A percentile compares a stretch with the other conserved stretches of the same genome.
Evolutionary conservation across 2,329 filamentous ascomycete genomes (phyloP).

Genomic region (Graphilbum fragrans): DNA sequence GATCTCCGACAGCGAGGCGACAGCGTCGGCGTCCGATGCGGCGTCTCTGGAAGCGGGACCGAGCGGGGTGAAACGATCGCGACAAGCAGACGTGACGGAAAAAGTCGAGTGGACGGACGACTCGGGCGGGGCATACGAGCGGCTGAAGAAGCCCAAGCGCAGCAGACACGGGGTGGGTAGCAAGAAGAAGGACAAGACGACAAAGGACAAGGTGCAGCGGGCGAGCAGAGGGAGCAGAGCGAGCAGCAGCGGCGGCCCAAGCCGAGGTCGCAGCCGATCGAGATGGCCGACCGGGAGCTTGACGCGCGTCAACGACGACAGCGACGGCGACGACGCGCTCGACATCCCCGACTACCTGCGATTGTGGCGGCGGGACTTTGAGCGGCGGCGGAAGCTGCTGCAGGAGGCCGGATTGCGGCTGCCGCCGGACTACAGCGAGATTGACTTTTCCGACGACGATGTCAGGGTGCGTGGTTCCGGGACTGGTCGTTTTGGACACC

Average conservation of each 20-base stretch:
- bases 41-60: not conserved
- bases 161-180: slow-evolving; percentile 21
- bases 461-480: not conserved
- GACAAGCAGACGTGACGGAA: not conserved
- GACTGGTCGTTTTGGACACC: no score
- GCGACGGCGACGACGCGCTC: slow-evolving; percentile 19
- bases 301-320: slow-evolving; percentile 7
- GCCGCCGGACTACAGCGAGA: slow-evolving; percentile 63
- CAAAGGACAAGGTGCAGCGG: slow-evolving; percentile 29
- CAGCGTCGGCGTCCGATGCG: slow-evolving; percentile 1
- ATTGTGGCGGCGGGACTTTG: slow-evolving; percentile 56
- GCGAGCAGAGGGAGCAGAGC: slow-evolving; percentile 9
- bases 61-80: not conserved
- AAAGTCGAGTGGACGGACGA: slow-evolving; percentile 39
- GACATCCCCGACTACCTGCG: slow-evolving; percentile 62
- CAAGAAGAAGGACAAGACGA: slow-evolving; percentile 25
- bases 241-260: not conserved
- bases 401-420: slow-evolving; percentile 59
- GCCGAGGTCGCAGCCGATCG: not conserved
- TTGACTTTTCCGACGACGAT: slow-evolving; percentile 63
- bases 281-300: slow-evolving; percentile 1
- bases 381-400: slow-evolving; percentile 44
- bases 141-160: slow-evolving; percentile 50
- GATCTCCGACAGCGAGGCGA: slow-evolving; percentile 5
- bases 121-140: slow-evolving; percentile 46